These are phyloP conservation scores for Fagopyrum homotropicum DNA, from an alignment of 148 eudicot species.

Conservation along the genomic window DNA sequence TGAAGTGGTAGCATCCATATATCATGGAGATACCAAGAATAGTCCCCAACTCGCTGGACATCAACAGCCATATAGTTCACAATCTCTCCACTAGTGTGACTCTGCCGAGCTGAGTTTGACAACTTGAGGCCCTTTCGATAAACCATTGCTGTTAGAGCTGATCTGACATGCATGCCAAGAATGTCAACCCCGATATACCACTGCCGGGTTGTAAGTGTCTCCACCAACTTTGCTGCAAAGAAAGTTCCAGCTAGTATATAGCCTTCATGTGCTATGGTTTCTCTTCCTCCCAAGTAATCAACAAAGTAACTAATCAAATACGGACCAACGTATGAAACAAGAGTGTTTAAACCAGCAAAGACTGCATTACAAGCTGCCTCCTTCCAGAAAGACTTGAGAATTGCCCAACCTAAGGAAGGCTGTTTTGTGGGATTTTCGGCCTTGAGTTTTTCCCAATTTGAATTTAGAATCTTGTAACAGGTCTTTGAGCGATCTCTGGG, in stretches of 20 bases:
- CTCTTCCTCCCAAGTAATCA: conserved; percentile 68
- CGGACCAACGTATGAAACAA: conserved; percentile 92
- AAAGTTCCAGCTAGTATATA: conserved; percentile 79
- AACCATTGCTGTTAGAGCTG: conserved; percentile 86
- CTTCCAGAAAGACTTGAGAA: conserved; percentile 76
- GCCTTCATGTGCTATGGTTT: conserved; percentile 64
- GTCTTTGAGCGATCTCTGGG: conserved; percentile 78
- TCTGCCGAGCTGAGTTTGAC: conserved; percentile 71
- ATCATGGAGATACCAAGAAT: conserved; percentile 79
- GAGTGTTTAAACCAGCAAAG: conserved; percentile 63
- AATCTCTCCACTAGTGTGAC: conserved; percentile 86
- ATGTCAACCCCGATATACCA: conserved; percentile 85
- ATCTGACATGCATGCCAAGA: conserved; percentile 82
- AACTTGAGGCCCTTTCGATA: conserved; percentile 76
- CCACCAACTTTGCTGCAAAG: conserved; percentile 70
- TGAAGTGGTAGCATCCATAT: conserved; percentile 92
- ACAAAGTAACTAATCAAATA: conserved; percentile 91
- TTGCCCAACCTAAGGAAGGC: conserved; percentile 75
- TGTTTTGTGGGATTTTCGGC: conserved; percentile 41
- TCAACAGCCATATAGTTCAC: conserved; percentile 96
- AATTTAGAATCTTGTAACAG: conserved; percentile 60
- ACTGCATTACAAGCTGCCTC: conserved; percentile 79
- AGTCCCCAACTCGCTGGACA: conserved; percentile 90
- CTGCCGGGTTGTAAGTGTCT: conserved; percentile 70
- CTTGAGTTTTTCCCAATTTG: conserved; percentile 77